Conservation (phyloP, 768 basidiomycete species). For the Amanita muscaria region DNA sequence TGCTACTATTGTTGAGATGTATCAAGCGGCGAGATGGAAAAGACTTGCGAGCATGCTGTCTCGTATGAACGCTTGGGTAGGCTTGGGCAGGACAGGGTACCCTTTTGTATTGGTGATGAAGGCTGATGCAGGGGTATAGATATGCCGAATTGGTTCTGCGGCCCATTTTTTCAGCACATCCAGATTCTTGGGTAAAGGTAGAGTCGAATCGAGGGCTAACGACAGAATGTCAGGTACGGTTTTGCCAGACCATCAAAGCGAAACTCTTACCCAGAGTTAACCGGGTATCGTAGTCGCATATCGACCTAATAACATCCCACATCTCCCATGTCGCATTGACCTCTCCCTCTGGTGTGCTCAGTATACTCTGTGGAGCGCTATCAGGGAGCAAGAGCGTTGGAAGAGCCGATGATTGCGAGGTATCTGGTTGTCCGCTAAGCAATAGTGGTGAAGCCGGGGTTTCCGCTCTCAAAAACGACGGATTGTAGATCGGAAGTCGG, state of each 20-base stretch:
- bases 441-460: constrained; percentile 17
- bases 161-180: constrained; percentile 82
- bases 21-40: neutral
- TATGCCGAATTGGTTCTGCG: constrained; percentile 84
- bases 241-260: constrained; percentile 3
- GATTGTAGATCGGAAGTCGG: constrained; percentile 76
- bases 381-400: constrained; percentile 32
- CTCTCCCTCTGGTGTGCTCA: constrained; percentile 41
- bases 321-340: constrained; percentile 90
- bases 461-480: constrained; percentile 43
- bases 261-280: constrained; percentile 55
- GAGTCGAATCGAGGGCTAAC: constrained; percentile 85
- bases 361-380: constrained; percentile 20
- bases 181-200: constrained; percentile 72
- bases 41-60: constrained; percentile 75
- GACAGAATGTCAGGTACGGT: constrained; percentile 10
- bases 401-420: constrained; percentile 12
- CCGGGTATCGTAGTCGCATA: constrained; percentile 78
- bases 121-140: constrained; percentile 82
- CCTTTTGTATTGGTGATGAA: constrained; percentile 96
- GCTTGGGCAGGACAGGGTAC: constrained; percentile 93
- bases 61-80: constrained; percentile 84
- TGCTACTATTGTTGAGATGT: constrained; percentile 14
- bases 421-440: constrained; percentile 5
- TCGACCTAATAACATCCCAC: constrained; percentile 91